Evolutionary conservation across 495 filamentous ascomycete species (phyloP).

Genomic region (Talaromyces liani): DNA sequence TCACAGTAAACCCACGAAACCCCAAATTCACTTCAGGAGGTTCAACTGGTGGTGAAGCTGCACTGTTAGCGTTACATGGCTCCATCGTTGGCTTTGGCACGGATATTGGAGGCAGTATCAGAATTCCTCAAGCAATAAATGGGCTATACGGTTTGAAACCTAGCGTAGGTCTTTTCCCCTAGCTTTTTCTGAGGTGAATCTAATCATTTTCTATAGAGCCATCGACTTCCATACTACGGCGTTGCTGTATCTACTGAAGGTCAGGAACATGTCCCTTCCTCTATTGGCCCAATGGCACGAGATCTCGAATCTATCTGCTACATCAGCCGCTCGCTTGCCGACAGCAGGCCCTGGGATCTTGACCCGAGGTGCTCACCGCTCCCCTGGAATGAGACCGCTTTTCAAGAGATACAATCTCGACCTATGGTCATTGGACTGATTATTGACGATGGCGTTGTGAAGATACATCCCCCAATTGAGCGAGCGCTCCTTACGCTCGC

Average conservation of each 20-base stretch:
- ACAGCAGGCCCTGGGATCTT: conserved; percentile 32
- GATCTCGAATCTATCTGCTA: conserved; percentile 32
- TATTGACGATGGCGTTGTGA: conserved; percentile 42
- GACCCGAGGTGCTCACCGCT: conserved; percentile 42
- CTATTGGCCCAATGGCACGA: conserved; percentile 42
- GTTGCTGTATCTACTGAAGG: conserved; percentile 44
- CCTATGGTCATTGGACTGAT: conserved; percentile 42
- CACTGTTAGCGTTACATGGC: conserved; percentile 51
- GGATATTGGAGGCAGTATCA: conserved; percentile 53
- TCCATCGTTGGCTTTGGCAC: conserved; percentile 60
- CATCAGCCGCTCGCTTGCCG: conserved; percentile 32
- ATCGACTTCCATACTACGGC: conserved; percentile 38
- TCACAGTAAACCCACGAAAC: conserved; percentile 43
- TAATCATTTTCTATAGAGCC: conserved; percentile 21
- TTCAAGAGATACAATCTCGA: conserved; percentile 29
- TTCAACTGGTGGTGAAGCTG: conserved; percentile 58
- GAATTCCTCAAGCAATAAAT: conserved; percentile 47
- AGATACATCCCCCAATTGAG: conserved; percentile 40
- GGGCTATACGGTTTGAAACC: conserved; percentile 53
- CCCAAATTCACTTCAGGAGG: conserved; percentile 46
- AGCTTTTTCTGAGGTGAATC: neutral
- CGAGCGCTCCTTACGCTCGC: conserved; percentile 33
- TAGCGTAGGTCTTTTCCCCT: conserved; percentile 25
- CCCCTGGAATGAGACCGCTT: conserved; percentile 35
- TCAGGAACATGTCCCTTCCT: conserved; percentile 47